Evolutionary conservation across 306 rosid genomes (phyloP).

Genomic region (Trifolium fragiferum): DNA sequence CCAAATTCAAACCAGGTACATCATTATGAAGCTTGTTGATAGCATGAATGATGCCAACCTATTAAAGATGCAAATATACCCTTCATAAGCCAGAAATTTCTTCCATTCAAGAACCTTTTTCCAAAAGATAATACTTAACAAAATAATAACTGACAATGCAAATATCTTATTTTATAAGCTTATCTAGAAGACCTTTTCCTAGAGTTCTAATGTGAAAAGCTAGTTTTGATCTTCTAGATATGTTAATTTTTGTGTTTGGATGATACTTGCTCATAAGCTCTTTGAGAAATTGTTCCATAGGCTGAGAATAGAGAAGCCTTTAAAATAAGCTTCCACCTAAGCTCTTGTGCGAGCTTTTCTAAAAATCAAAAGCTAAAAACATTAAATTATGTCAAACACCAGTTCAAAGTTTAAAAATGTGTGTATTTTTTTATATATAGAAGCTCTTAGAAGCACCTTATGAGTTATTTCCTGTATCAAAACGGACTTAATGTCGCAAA

Average conservation of each 20-base stretch:
- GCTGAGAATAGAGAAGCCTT: background rate
- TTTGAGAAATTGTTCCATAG: background rate
- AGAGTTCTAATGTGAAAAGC: background rate
- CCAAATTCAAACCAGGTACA: constrained; percentile 93
- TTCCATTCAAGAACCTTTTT: constrained; percentile 23
- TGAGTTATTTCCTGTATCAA: background rate
- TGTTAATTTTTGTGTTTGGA: constrained; percentile 2
- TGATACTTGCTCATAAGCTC: constrained; percentile 1
- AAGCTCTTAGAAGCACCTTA: background rate
- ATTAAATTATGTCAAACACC: background rate
- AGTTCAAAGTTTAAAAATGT: background rate
- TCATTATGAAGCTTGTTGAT: constrained; percentile 88
- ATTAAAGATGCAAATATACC: constrained; percentile 37
- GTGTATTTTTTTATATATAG: background rate
- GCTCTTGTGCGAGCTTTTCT: constrained; percentile 12
- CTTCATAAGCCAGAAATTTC: constrained; percentile 37
- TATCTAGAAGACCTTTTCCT: background rate
- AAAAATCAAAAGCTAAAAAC: background rate
- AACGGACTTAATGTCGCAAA: constrained; percentile 6
- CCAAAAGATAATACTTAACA: background rate
- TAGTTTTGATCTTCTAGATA: background rate
- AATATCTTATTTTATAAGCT: background rate
- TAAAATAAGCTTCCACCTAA: background rate
- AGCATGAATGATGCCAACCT: constrained; percentile 94
- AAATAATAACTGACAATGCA: constrained; percentile 14